Conservation (phyloP, 805 yeast genomes). For the Candida sphagnicola region DNA sequence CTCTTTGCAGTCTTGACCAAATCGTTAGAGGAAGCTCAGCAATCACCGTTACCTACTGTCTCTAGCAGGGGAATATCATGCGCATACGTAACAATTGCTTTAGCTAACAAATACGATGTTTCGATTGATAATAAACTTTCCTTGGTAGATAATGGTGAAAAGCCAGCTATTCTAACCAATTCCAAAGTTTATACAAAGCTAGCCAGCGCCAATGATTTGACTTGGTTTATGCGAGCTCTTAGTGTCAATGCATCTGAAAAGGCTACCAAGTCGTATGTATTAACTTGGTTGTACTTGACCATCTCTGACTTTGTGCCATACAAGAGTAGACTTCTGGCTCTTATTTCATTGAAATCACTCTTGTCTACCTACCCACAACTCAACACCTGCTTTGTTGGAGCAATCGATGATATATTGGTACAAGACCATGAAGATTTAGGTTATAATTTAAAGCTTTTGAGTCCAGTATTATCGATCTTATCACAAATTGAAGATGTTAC, state of each 20-base stretch:
- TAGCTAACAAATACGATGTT: slow-evolving; percentile 8
- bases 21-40: slow-evolving; percentile 38
- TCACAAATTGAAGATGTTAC: slow-evolving; percentile 17
- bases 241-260: slow-evolving; percentile 2
- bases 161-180: slow-evolving; percentile 46
- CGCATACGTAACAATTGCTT: slow-evolving; percentile 47
- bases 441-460: slow-evolving; percentile 13
- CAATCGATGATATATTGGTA: slow-evolving; percentile 27
- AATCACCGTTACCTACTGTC: slow-evolving; percentile 52
- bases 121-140: slow-evolving; percentile 14
- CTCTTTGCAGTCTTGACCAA: slow-evolving; percentile 21
- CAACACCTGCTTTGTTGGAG: slow-evolving; percentile 41
- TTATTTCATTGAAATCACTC: slow-evolving; percentile 24
- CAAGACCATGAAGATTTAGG: neutral
- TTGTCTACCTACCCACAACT: slow-evolving; percentile 21
- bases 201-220: slow-evolving; percentile 38
- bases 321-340: slow-evolving; percentile 30
- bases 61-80: slow-evolving; percentile 49
- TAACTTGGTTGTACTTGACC: slow-evolving; percentile 44
- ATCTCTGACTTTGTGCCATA: slow-evolving; percentile 38
- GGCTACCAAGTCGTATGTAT: slow-evolving; percentile 5
- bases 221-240: slow-evolving; percentile 52
- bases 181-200: slow-evolving; percentile 51
- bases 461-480: slow-evolving; percentile 22
- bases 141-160: slow-evolving; percentile 32